Conservation (phyloP, 2,329 filamentous ascomycete genomes). For the Fusarium cicatricum region DNA sequence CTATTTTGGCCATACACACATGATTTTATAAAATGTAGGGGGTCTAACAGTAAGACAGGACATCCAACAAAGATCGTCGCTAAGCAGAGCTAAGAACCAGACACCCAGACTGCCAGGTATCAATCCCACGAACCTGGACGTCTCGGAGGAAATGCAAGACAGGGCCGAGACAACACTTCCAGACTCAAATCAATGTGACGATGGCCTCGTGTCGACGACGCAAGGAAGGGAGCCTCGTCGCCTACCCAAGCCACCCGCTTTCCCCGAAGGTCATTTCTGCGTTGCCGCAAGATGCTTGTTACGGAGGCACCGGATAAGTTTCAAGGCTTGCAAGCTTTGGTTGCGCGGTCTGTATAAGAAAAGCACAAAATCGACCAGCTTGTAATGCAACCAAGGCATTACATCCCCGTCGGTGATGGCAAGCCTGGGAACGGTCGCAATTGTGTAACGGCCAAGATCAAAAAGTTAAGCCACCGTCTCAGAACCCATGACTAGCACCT, state of each 20-base stretch:
- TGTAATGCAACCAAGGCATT: constrained; percentile 6
- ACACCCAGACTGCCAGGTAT: not conserved
- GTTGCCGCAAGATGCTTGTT: constrained; percentile 12
- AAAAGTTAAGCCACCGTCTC: constrained; percentile 18
- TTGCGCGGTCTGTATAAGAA: constrained; percentile 16
- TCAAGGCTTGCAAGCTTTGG: constrained; percentile 8
- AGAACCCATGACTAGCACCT: not conserved
- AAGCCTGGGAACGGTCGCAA: constrained; percentile 18
- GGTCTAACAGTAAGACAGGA: not conserved
- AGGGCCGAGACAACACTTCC: constrained; percentile 16
- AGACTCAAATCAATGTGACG: constrained; percentile 5
- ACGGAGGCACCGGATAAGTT: constrained; percentile 16
- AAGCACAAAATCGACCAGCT: not conserved
- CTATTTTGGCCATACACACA: not conserved
- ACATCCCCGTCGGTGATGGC: too few species aligned
- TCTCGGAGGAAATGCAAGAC: constrained; percentile 13
- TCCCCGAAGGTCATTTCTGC: constrained; percentile 28
- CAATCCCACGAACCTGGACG: not conserved
- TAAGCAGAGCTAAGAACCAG: not conserved
- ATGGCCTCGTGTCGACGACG: constrained; percentile 20
- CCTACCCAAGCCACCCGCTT: constrained; percentile 9
- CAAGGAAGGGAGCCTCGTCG: constrained; percentile 20
- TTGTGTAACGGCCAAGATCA: constrained; percentile 15
- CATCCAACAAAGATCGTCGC: not conserved
- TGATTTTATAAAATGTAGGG: not conserved